Percentiles rank a stretch among this genome's conserved stretches.
Evolutionary conservation across 2,329 filamentous ascomycete genomes (phyloP).

Genomic region (Monosporascus sp.): DNA sequence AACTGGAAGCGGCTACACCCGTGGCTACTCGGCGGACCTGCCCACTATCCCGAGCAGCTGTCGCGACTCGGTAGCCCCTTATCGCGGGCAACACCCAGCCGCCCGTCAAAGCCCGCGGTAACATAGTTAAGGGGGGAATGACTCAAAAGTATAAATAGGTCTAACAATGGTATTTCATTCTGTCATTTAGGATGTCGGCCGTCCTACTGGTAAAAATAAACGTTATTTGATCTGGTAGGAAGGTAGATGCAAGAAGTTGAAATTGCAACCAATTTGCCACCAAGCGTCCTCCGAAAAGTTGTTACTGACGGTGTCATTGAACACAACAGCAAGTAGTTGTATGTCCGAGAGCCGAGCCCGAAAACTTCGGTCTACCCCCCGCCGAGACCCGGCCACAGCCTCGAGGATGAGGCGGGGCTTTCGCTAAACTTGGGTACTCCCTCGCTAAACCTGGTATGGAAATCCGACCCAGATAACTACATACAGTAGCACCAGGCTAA

Average conservation of each 20-base stretch:
- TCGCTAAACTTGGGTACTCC: not conserved
- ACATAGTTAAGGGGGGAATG: constrained; percentile 8
- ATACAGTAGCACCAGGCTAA: not conserved
- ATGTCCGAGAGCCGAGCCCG: no score
- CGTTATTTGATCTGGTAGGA: no score
- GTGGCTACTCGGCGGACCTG: constrained; percentile 8
- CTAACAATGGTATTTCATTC: constrained; percentile 3
- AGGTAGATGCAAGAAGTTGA: not conserved
- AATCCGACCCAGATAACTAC: not conserved
- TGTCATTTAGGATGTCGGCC: not conserved
- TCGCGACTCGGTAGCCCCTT: constrained; percentile 1
- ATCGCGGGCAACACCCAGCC: constrained; percentile 4
- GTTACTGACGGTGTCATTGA: no score
- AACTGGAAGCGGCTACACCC: constrained; percentile 4
- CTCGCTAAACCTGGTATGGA: not conserved
- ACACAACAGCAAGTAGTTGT: no score
- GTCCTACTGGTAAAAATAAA: no score
- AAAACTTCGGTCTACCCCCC: no score
- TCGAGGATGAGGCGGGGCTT: no score
- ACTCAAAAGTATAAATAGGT: not conserved
- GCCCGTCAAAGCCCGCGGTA: constrained; percentile 3
- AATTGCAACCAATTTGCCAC: not conserved
- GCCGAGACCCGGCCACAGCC: no score
- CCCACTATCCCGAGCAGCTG: not conserved
- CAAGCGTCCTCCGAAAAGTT: not conserved